These are phyloP conservation scores for Aquilaria malaccensis DNA, from an alignment of 345 rosid species.

Conservation along the genomic window DNA sequence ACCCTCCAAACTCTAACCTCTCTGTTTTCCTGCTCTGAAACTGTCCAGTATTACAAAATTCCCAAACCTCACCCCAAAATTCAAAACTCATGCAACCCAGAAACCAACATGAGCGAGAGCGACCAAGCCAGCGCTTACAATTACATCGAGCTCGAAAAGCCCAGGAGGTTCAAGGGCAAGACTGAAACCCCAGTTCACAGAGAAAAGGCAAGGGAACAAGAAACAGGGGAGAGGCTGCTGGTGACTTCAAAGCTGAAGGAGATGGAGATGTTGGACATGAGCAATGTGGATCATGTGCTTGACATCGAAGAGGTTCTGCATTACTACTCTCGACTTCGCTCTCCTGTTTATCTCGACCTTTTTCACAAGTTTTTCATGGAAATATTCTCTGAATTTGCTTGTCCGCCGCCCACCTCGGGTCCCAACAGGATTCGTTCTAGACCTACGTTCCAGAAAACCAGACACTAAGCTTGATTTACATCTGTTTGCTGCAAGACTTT, in stretches of 20 bases:
- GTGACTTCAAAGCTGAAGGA: conserved; percentile 55
- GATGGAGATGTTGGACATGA: conserved; percentile 53
- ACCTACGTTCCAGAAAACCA: too few species aligned
- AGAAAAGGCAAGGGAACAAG: conserved; percentile 12
- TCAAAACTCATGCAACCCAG: background rate
- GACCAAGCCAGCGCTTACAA: conserved; percentile 1
- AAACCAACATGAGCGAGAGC: background rate
- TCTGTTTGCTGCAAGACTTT: too few species aligned
- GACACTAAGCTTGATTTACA: too few species aligned
- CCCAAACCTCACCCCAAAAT: conserved; percentile 38
- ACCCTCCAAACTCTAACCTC: conserved; percentile 45
- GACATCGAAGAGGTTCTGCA: conserved; percentile 72
- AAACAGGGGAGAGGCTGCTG: conserved; percentile 18
- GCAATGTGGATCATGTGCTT: conserved; percentile 48
- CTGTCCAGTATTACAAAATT: conserved; percentile 37
- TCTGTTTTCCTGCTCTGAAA: conserved; percentile 28
- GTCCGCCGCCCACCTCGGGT: too few species aligned
- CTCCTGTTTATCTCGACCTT: conserved; percentile 56
- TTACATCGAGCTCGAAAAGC: conserved; percentile 24
- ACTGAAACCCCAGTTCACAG: conserved; percentile 11
- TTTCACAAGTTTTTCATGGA: conserved; percentile 71
- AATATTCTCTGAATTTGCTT: conserved; percentile 39
- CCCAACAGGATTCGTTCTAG: too few species aligned
- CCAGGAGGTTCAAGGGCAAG: conserved; percentile 16
- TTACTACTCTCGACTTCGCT: conserved; percentile 69